Evolutionary conservation across 1,284 basidiomycete genomes (phyloP).

Genomic region (Trichosporon coremiiforme): DNA sequence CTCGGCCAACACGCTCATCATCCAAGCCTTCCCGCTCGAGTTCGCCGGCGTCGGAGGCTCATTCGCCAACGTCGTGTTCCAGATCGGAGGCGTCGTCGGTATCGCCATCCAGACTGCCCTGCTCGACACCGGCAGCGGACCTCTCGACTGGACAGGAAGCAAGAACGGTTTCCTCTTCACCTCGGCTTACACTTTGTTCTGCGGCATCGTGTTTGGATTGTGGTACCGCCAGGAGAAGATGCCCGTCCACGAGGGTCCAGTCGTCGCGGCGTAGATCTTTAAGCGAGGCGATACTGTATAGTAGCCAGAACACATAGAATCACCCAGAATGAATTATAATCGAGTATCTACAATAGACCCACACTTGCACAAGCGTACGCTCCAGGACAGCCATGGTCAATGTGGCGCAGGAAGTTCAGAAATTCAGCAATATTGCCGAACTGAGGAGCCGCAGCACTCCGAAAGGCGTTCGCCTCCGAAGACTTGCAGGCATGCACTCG

Average conservation of each 20-base stretch:
- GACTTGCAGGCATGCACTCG: too few relatives aligned
- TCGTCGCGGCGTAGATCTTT: not conserved
- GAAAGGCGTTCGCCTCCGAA: too few relatives aligned
- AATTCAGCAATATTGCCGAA: too few relatives aligned
- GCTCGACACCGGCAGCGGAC: conserved; percentile 38
- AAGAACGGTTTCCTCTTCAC: conserved; percentile 50
- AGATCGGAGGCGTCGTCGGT: conserved; percentile 52
- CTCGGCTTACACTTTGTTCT: conserved; percentile 43
- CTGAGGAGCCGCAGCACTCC: too few relatives aligned
- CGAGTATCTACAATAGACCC: too few relatives aligned
- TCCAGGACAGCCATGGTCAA: too few relatives aligned
- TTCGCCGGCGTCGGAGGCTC: conserved; percentile 49
- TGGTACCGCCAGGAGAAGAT: conserved; percentile 48
- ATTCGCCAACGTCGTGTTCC: conserved; percentile 53
- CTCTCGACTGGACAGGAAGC: conserved; percentile 47
- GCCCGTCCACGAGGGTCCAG: not conserved
- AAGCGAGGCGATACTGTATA: too few relatives aligned
- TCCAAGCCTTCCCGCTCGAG: conserved; percentile 46
- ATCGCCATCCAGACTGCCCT: conserved; percentile 52
- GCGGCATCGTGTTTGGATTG: conserved; percentile 44
- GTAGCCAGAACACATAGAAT: too few relatives aligned
- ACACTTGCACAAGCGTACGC: too few relatives aligned
- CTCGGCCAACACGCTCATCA: conserved; percentile 49
- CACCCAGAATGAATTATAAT: too few relatives aligned
- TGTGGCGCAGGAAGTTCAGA: too few relatives aligned